Evolutionary conservation across 768 basidiomycete species (phyloP).

Genomic region (Leccinum subtestaceum): DNA sequence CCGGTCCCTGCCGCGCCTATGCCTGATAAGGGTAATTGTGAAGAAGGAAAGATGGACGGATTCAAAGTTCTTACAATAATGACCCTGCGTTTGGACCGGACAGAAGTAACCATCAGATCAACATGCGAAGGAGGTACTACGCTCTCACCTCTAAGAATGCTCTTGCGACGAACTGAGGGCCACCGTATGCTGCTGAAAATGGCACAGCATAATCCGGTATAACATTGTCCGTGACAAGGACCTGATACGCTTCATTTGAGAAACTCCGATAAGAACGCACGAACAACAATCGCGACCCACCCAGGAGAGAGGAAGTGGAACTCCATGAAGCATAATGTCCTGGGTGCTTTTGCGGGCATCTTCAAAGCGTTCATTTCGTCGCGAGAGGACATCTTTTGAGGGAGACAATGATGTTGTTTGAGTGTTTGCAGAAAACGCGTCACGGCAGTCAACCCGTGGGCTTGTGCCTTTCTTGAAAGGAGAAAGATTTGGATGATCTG

Average conservation of each 20-base stretch:
- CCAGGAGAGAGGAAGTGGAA: slow-evolving; percentile 29
- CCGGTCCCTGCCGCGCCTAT: slow-evolving; percentile 28
- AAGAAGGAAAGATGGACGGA: background rate
- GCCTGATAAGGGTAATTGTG: slow-evolving; percentile 9
- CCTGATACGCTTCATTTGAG: slow-evolving; percentile 7
- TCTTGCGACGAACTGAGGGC: slow-evolving; percentile 28
- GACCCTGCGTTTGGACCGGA: slow-evolving; percentile 15
- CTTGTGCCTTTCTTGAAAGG: slow-evolving; percentile 16
- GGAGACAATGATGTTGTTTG: background rate
- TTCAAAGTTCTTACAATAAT: slow-evolving; percentile 22
- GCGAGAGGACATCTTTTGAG: background rate
- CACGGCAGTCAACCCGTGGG: slow-evolving; percentile 22
- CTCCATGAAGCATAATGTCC: slow-evolving; percentile 16
- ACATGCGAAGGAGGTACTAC: background rate
- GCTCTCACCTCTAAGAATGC: slow-evolving; percentile 24
- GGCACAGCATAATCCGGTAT: slow-evolving; percentile 31
- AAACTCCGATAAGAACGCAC: too few species aligned
- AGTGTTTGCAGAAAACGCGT: slow-evolving; percentile 13
- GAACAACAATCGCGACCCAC: slow-evolving; percentile 9
- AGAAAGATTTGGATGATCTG: slow-evolving; percentile 12
- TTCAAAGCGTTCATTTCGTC: slow-evolving; percentile 5
- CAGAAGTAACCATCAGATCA: background rate
- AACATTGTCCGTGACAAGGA: slow-evolving; percentile 26
- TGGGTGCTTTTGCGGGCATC: slow-evolving; percentile 8
- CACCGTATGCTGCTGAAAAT: slow-evolving; percentile 24